Conservation (phyloP, 106 monocot species). For the Platanthera zijinensis region DNA sequence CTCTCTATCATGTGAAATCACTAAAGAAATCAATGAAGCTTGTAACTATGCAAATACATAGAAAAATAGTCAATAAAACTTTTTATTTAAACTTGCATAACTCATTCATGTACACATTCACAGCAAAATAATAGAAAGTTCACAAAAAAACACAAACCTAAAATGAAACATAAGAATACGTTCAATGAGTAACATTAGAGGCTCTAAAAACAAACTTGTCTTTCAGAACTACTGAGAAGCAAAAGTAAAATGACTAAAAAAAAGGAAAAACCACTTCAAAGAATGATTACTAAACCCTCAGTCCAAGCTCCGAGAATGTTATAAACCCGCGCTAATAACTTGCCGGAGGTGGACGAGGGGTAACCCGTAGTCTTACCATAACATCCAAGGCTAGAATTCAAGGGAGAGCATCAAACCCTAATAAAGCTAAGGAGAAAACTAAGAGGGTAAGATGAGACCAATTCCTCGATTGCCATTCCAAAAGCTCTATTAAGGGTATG, state of each 20-base stretch:
- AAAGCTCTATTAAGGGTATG: too few species aligned
- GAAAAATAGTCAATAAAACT: neutral
- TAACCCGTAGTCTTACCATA: too few species aligned
- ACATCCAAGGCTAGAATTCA: too few species aligned
- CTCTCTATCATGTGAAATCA: constrained; percentile 60
- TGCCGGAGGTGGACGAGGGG: too few species aligned
- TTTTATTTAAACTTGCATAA: neutral
- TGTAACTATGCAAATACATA: neutral
- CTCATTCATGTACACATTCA: neutral
- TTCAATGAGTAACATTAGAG: neutral
- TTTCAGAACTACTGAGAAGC: neutral
- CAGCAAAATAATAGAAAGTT: neutral
- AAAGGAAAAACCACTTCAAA: neutral
- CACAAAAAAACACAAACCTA: neutral
- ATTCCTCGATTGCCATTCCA: too few species aligned
- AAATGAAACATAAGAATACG: neutral
- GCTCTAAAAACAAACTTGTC: neutral
- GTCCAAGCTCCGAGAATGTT: neutral
- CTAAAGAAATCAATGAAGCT: neutral
- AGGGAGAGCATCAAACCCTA: too few species aligned
- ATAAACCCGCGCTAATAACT: too few species aligned
- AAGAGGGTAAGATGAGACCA: too few species aligned
- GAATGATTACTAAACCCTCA: neutral
- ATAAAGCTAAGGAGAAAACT: too few species aligned
- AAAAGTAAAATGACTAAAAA: neutral